Conservation (phyloP, 2,329 filamentous ascomycete genomes). For the Scolecobasidium constrictum region DNA sequence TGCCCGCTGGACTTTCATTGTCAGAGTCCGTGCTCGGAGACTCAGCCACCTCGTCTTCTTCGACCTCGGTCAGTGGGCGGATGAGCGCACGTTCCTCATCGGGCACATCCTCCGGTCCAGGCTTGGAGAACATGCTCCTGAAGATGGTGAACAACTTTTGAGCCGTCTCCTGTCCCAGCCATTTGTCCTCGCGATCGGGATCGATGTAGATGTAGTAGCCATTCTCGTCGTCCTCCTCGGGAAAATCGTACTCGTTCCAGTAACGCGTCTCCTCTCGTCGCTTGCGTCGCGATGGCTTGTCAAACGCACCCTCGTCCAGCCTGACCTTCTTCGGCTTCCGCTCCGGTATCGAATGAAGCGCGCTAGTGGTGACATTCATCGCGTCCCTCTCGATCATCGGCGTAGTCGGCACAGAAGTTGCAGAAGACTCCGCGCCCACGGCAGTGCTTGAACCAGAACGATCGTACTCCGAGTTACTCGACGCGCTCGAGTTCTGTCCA, state of each 20-base stretch:
- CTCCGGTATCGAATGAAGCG: background rate
- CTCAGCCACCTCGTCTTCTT: background rate
- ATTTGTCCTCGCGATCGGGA: constrained; percentile 42
- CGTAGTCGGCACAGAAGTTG: constrained; percentile 3
- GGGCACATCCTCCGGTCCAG: background rate
- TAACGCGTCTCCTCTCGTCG: constrained; percentile 32
- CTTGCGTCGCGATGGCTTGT: background rate
- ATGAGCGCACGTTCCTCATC: constrained; percentile 2
- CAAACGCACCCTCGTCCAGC: background rate
- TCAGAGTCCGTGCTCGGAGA: constrained; percentile 5
- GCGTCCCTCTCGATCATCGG: background rate
- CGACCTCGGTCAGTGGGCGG: background rate
- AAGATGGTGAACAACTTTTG: background rate
- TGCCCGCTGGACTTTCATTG: background rate
- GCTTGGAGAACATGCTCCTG: background rate
- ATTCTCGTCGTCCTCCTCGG: constrained; percentile 50
- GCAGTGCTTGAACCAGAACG: constrained; percentile 6
- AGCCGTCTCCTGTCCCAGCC: constrained; percentile 1
- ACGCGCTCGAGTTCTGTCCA: background rate
- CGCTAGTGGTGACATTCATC: too few species aligned
- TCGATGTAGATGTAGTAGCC: constrained; percentile 66
- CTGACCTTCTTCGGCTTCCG: background rate
- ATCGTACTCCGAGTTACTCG: constrained; percentile 3
- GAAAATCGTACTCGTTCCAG: constrained; percentile 83
- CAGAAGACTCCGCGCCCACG: constrained; percentile 5